phyloP scores from a whole-genome alignment of 768 basidiomycete species.

The Podaxis sp. region DNA sequence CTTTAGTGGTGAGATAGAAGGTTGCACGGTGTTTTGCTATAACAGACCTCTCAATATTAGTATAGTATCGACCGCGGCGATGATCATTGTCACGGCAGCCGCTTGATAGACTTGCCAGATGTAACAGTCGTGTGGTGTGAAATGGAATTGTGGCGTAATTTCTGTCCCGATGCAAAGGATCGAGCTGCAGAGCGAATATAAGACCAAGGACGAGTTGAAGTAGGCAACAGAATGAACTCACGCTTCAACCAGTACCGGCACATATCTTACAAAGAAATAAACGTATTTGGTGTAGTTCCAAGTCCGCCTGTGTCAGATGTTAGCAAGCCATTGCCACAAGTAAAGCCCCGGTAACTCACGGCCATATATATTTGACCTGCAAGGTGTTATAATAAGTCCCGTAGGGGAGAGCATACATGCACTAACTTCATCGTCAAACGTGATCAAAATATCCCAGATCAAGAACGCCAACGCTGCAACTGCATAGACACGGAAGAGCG shows the following conservation, averaged over 20 bases:
- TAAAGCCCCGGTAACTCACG: slow-evolving; percentile 22
- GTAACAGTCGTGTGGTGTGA: slow-evolving; percentile 35
- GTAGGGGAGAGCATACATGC: not conserved
- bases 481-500: slow-evolving; percentile 7
- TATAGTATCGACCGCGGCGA: slow-evolving; percentile 31
- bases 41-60: slow-evolving; percentile 34
- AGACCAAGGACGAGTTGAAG: not conserved
- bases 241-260: slow-evolving; percentile 33
- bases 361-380: slow-evolving; percentile 36
- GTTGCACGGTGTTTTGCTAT: not conserved
- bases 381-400: not conserved
- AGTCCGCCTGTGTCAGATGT: slow-evolving; percentile 12
- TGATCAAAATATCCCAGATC: slow-evolving; percentile 37
- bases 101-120: slow-evolving; percentile 43
- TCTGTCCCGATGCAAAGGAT: slow-evolving; percentile 31
- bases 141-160: slow-evolving; percentile 29
- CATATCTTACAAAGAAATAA: slow-evolving; percentile 33
- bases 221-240: slow-evolving; percentile 14
- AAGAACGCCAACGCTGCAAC: slow-evolving; percentile 34
- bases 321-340: not conserved
- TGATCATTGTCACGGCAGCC: slow-evolving; percentile 24
- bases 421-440: slow-evolving; percentile 34
- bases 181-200: slow-evolving; percentile 19
- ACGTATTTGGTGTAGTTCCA: slow-evolving; percentile 32
- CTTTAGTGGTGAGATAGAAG: not conserved